phyloP scores from a whole-genome alignment of 2,329 filamentous ascomycete genomes.

The Epicoccum sorghinum region DNA sequence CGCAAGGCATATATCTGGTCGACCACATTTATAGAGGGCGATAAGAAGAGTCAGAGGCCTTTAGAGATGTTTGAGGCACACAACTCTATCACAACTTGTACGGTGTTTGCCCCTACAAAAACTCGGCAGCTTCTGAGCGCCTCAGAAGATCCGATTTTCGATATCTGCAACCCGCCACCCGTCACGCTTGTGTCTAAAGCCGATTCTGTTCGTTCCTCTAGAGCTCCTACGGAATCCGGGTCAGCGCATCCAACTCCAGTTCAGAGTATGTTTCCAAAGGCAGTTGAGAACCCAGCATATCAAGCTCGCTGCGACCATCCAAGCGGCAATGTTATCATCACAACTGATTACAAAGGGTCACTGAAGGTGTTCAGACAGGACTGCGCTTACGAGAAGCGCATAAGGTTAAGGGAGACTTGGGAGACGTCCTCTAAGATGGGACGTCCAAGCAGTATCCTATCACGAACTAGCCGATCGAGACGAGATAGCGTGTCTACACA shows the following conservation, averaged over 20 bases:
- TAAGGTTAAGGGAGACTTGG: slow-evolving; percentile 68
- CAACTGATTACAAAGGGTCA: slow-evolving; percentile 82
- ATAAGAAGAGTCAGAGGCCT: slow-evolving; percentile 78
- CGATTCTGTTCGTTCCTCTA: slow-evolving; percentile 63
- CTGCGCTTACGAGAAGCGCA: slow-evolving; percentile 80
- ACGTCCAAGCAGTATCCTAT: slow-evolving; percentile 60
- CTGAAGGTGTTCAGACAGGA: slow-evolving; percentile 98
- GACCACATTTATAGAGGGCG: slow-evolving; percentile 62
- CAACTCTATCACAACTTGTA: slow-evolving; percentile 85
- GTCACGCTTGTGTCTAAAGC: slow-evolving; percentile 79
- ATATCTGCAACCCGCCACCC: slow-evolving; percentile 93
- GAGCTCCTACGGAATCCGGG: slow-evolving; percentile 52
- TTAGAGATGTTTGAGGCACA: slow-evolving; percentile 92
- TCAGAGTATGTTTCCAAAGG: slow-evolving; percentile 44
- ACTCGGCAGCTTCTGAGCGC: slow-evolving; percentile 78
- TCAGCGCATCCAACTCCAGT: slow-evolving; percentile 42
- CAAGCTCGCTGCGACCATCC: slow-evolving; percentile 75
- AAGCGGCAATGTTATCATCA: slow-evolving; percentile 89
- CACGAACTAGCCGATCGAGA: slow-evolving; percentile 57
- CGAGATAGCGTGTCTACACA: slow-evolving; percentile 55
- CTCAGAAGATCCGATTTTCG: slow-evolving; percentile 92
- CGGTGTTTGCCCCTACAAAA: slow-evolving; percentile 79
- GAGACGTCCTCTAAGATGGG: slow-evolving; percentile 68
- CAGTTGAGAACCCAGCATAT: slow-evolving; percentile 76
- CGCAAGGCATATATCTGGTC: slow-evolving; percentile 91